Percentiles rank a stretch among this genome's conserved stretches.
Conservation (phyloP, 495 filamentous ascomycete species). For the Massariosphaeria phaeospora region DNA sequence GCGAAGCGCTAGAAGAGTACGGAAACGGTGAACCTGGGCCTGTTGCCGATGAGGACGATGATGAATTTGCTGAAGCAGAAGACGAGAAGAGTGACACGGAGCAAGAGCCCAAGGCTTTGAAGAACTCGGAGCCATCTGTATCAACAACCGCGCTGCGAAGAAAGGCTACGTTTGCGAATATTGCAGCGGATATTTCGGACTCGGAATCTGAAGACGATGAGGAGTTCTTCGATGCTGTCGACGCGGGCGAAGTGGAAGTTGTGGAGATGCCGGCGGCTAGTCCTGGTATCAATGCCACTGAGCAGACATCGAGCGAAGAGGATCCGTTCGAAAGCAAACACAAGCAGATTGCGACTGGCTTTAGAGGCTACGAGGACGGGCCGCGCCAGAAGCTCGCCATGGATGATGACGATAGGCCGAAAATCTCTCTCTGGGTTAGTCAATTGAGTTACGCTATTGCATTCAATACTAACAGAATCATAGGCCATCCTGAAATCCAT, state of each 20-base stretch:
- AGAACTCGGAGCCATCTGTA: slow-evolving; percentile 10
- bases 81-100: background rate
- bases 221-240: slow-evolving; percentile 96
- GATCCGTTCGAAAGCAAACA: slow-evolving; percentile 50
- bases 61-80: slow-evolving; percentile 18
- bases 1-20: slow-evolving; percentile 71
- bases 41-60: slow-evolving; percentile 27
- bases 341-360: slow-evolving; percentile 66
- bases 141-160: slow-evolving; percentile 41
- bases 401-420: slow-evolving; percentile 88
- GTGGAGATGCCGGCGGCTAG: slow-evolving; percentile 49
- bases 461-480: slow-evolving; percentile 36
- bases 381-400: slow-evolving; percentile 72
- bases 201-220: slow-evolving; percentile 75
- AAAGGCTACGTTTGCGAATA: slow-evolving; percentile 52
- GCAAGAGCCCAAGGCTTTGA: background rate
- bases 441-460: background rate
- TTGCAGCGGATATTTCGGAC: slow-evolving; percentile 48
- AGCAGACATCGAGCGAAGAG: slow-evolving; percentile 36
- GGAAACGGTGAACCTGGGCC: slow-evolving; percentile 44
- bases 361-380: slow-evolving; percentile 85
- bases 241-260: slow-evolving; percentile 84
- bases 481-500: slow-evolving; percentile 97
- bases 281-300: slow-evolving; percentile 40
- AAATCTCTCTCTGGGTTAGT: slow-evolving; percentile 91